Evolutionary conservation across 495 filamentous ascomycete species (phyloP).

Genomic region (Apiosordaria backusii): DNA sequence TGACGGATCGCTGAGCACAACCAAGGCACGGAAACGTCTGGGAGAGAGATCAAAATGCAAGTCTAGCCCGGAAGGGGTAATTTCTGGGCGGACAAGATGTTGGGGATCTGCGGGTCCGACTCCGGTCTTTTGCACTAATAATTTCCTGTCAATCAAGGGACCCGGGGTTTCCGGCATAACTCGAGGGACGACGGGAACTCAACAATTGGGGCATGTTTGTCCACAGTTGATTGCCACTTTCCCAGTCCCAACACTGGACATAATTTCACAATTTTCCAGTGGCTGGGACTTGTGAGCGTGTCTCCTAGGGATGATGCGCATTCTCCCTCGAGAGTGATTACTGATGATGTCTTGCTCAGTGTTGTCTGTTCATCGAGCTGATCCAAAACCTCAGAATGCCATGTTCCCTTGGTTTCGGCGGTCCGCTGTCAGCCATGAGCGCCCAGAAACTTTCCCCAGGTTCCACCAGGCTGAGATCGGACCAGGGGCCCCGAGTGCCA

Average conservation of each 20-base stretch:
- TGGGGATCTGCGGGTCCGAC: conserved; percentile 42
- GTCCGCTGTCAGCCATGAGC: neutral
- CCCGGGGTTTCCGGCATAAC: conserved; percentile 12
- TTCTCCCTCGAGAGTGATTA: too few species aligned
- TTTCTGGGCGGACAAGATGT: conserved; percentile 34
- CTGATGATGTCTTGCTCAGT: too few species aligned
- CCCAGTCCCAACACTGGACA: neutral
- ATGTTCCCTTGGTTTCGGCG: neutral
- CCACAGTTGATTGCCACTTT: neutral
- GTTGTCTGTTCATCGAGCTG: neutral
- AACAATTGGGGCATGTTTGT: conserved; percentile 31
- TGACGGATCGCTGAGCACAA: too few species aligned
- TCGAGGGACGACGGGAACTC: conserved; percentile 21
- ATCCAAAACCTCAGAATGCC: neutral
- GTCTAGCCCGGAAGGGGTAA: conserved; percentile 9
- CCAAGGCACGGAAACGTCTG: neutral
- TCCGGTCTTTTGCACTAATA: conserved; percentile 26
- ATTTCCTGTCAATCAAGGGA: conserved; percentile 23
- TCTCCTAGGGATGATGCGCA: too few species aligned
- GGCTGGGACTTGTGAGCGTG: neutral
- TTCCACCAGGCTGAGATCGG: conserved; percentile 26
- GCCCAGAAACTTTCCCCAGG: conserved; percentile 14
- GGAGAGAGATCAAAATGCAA: neutral
- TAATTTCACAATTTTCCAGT: neutral
- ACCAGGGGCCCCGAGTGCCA: conserved; percentile 8